Evolutionary conservation across 768 basidiomycete genomes (phyloP).

Genomic region (Leccinum truebloodii): DNA sequence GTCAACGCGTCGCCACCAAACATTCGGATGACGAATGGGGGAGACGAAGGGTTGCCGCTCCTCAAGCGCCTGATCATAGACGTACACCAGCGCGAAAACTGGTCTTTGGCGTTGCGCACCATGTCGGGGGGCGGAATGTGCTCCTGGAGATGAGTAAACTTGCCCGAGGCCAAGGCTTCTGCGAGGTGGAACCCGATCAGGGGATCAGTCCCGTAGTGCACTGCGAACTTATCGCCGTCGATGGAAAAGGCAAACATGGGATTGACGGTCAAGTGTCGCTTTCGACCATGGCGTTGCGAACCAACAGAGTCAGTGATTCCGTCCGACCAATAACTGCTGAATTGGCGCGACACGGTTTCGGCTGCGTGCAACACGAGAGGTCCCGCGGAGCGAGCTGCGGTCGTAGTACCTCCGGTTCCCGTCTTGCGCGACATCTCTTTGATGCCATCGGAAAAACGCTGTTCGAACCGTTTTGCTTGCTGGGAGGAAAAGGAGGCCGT

Average conservation of each 20-base stretch:
- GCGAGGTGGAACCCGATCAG: conserved; percentile 34
- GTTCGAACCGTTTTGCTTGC: conserved; percentile 13
- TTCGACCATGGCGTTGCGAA: not conserved
- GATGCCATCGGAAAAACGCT: conserved; percentile 12
- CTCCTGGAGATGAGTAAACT: not conserved
- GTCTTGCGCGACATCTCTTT: not conserved
- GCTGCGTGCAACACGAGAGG: conserved; percentile 14
- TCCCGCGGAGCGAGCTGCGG: conserved; percentile 30
- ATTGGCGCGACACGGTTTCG: conserved; percentile 13
- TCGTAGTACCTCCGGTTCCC: not conserved
- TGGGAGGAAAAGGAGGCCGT: conserved; percentile 4
- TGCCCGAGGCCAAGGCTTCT: conserved; percentile 20
- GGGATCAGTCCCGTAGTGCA: conserved; percentile 33
- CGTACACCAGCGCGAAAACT: conserved; percentile 30
- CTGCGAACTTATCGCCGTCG: conserved; percentile 26
- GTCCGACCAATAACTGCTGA: conserved; percentile 24
- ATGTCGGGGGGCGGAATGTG: conserved; percentile 8
- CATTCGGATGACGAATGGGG: conserved; percentile 29
- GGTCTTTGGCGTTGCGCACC: conserved; percentile 19
- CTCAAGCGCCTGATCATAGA: conserved; percentile 17
- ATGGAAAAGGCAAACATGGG: conserved; percentile 33
- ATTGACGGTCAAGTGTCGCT: conserved; percentile 16
- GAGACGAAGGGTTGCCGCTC: conserved; percentile 11
- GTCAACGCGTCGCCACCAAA: conserved; percentile 31
- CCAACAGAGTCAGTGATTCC: conserved; percentile 17